Evolutionary conservation across 2,329 filamentous ascomycete species (phyloP), one percentile per base, ranked within the genome.

Genomic region (Pseudopyricularia cyperi): DNA sequence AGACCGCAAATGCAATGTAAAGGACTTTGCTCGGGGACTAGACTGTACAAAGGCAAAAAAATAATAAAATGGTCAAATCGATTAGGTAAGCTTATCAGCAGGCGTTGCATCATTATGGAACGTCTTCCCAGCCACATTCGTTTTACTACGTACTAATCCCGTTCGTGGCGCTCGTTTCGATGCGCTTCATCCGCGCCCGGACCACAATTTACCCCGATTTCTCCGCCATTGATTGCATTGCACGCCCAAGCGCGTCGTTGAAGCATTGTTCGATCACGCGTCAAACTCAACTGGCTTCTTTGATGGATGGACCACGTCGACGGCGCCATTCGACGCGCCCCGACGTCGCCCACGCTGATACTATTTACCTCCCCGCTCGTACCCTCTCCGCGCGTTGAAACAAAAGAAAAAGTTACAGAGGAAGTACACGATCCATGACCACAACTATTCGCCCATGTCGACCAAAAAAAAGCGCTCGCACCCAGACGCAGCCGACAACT

Each of bases 391-490:
- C 33, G 33, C 33, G 33, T 35, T 35, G 33, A n/a, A 35, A 35
- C 33, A 35, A 35, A 35, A 33, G n/a, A 7, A 35, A 35, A 35
- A 35, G 11, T 35, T 35, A 35, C 33, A 5, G 5, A 35, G 33
- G 33, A 35, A 35, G 14, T 35, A 35, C 33, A 35, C 33, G 33
- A 35, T 35, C 33, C 33, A 35, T 35, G 33, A 14, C 33, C 33
- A 35, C 33, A 35, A 35, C 33, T 35, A 11, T 35, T 35, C 33
- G 33, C 15, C 33, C 33, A 35, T 35, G 39, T 35, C 33, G 33
- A 63, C 65, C 32, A 58, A 72, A 56, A 69, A 72, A 58, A 80
- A 80, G 66, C 72, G 76, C 57, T 71, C 74, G 55, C 72, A 73
- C 59, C 62, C 33, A 35, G 33, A 68, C 52, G 68, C 73, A 51